A percentile compares a stretch with the other conserved stretches of the same genome.
These are phyloP conservation scores for Didymella sp. DNA, from an alignment of 2,329 filamentous ascomycete genomes.

Conservation along the genomic window DNA sequence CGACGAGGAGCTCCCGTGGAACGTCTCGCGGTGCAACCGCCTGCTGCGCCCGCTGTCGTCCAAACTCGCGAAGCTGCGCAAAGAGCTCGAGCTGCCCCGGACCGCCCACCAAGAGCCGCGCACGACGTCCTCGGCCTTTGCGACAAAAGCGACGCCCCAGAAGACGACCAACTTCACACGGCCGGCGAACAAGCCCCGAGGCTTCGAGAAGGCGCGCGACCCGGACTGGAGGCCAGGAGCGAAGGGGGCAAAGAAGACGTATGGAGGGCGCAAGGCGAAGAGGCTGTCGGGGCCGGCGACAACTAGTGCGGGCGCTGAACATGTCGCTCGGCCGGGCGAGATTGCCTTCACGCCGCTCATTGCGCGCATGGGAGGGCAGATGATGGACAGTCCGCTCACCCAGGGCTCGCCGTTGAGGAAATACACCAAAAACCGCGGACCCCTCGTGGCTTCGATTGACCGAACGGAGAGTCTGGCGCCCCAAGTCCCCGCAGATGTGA, in stretches of 20 bases:
- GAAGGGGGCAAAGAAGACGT: constrained; percentile 42
- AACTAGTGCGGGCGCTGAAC: neutral
- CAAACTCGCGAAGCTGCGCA: constrained; percentile 50
- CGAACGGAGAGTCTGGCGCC: constrained; percentile 29
- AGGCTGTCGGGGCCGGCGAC: constrained; percentile 18
- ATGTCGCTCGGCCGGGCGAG: constrained; percentile 38
- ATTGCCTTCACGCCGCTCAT: constrained; percentile 48
- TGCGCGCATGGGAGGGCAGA: constrained; percentile 35
- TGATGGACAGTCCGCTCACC: constrained; percentile 41
- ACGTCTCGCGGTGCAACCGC: constrained; percentile 53
- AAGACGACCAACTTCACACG: constrained; percentile 40
- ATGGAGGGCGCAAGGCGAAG: constrained; percentile 39
- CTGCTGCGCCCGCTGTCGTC: constrained; percentile 53
- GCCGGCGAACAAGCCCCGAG: constrained; percentile 37
- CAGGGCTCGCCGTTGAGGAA: constrained; percentile 39
- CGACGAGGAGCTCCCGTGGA: constrained; percentile 50
- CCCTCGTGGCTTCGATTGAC: constrained; percentile 31
- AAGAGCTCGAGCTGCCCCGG: constrained; percentile 38
- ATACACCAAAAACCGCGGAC: constrained; percentile 31
- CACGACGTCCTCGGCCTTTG: constrained; percentile 31
- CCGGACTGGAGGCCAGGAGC: constrained; percentile 47
- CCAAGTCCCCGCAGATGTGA: constrained; percentile 34
- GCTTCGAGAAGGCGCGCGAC: constrained; percentile 44
- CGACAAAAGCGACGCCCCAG: constrained; percentile 34
- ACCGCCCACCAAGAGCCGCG: constrained; percentile 30